Evolutionary conservation across 1,139 yeast genomes (phyloP), one percentile per base, ranked within the genome.

Genomic region (Nakaseomyces glabratus): DNA sequence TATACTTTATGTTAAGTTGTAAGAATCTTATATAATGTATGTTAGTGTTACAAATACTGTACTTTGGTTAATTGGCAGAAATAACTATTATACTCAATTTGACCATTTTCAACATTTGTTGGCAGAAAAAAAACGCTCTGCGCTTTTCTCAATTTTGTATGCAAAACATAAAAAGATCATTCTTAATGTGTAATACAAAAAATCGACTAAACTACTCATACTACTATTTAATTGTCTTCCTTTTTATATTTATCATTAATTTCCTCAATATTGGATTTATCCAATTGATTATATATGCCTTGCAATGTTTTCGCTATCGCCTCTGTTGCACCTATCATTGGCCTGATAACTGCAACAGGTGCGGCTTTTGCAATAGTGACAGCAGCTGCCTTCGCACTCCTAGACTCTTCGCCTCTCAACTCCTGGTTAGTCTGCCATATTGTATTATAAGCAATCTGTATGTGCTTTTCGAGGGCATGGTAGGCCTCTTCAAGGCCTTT

Each of bases 281-380:
- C 90, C 28, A 86, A 63, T 43, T 79, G 82, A 53, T 86, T 86
- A 28, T 88, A 76, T 6, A 88, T 68, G 1, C 97, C 97, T 63
- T 85, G 69, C 37, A 88, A 62, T 0, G 95, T 71, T 50, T 76
- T 82, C 14, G 90, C 80, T 3, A 88, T 67, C 0, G 94, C 94
- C 53, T 86, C 96, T 0, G 96, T 82, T 0, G 95, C 86, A 1
- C 96, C 97, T 45, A 88, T 86, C 49, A 85, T 69, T 1, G 97
- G 96, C 32, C 96, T 61, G 2, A 88, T 69, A 12, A 88, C 58
- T 6, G 86, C 77, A 15, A 84, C 72, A 0, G 96, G 96, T 1
- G 94, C 75, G 1, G 81, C 84, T 45, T 71, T 73, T 19, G 82
- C 76, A n/a, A 85, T 66, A 2, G 60, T 48, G 15, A 65, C 62